These are phyloP conservation scores for Pseudognaphalium luteoalbum DNA, from an alignment of 129 eudicot genomes.

Conservation along the genomic window DNA sequence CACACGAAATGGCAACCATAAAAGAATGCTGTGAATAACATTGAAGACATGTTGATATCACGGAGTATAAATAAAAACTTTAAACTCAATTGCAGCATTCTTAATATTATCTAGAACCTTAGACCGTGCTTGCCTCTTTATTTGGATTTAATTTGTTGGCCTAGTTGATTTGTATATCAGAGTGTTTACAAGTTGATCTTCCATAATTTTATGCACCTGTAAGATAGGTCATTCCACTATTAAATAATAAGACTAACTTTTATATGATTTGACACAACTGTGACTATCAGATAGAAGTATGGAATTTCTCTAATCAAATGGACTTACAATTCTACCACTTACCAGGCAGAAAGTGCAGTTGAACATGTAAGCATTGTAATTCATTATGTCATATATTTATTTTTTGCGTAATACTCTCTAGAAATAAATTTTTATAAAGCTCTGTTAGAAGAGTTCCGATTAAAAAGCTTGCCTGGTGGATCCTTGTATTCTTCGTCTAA, in stretches of 20 bases:
- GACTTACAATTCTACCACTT: slow-evolving; percentile 6
- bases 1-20: neutral
- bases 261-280: neutral
- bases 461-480: slow-evolving; percentile 78
- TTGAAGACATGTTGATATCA: neutral
- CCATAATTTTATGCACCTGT: slow-evolving; percentile 18
- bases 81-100: slow-evolving; percentile 7
- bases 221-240: slow-evolving; percentile 14
- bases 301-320: neutral
- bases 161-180: slow-evolving; percentile 9
- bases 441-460: slow-evolving; percentile 25
- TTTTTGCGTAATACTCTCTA: neutral
- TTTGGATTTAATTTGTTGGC: slow-evolving; percentile 11
- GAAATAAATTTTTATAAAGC: neutral
- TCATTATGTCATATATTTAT: neutral
- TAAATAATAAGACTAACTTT: neutral
- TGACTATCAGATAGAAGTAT: neutral
- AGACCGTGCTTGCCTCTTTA: slow-evolving; percentile 14
- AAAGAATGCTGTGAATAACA: neutral
- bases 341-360: slow-evolving; percentile 4
- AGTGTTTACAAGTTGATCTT: slow-evolving; percentile 17
- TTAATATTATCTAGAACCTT: slow-evolving; percentile 15
- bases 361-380: slow-evolving; percentile 8
- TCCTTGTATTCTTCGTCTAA: slow-evolving; percentile 88
- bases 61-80: neutral